Conservation (phyloP, 2,329 filamentous ascomycete genomes). For the Decorospora gaudefroyi region DNA sequence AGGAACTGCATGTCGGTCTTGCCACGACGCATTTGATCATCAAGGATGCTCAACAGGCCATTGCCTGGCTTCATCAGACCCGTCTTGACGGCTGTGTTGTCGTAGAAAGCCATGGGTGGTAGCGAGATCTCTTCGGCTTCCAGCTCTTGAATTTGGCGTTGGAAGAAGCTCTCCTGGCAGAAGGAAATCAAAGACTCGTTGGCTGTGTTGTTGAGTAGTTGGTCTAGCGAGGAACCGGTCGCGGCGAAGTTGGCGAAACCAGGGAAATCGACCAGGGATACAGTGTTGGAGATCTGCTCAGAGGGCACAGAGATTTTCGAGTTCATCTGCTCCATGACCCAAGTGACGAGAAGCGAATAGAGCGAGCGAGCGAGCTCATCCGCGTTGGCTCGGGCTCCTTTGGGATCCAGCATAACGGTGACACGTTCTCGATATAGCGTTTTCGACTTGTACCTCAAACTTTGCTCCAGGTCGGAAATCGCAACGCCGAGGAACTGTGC, state of each 20-base stretch:
- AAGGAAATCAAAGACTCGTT: conserved; percentile 92
- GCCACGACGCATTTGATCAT: conserved; percentile 91
- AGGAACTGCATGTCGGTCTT: conserved; percentile 87
- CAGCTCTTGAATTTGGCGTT: conserved; percentile 87
- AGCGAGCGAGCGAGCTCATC: conserved; percentile 92
- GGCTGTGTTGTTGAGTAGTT: conserved; percentile 92
- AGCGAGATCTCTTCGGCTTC: conserved; percentile 93
- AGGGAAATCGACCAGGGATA: conserved; percentile 95
- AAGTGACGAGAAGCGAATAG: conserved; percentile 91
- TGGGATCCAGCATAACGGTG: conserved; percentile 96
- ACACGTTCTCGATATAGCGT: conserved; percentile 94
- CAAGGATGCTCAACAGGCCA: conserved; percentile 88
- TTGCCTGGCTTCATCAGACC: conserved; percentile 91
- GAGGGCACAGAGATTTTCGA: conserved; percentile 84
- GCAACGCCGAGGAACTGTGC: conserved; percentile 93
- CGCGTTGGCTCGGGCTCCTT: conserved; percentile 85
- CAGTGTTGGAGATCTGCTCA: conserved; percentile 86
- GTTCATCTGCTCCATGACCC: conserved; percentile 91
- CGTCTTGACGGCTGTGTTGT: conserved; percentile 93
- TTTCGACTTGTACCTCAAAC: conserved; percentile 93
- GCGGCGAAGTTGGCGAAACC: conserved; percentile 85
- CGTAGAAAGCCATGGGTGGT: conserved; percentile 92
- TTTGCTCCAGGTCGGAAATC: conserved; percentile 79
- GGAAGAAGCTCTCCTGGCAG: conserved; percentile 93
- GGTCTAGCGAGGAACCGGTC: conserved; percentile 84